Evolutionary conservation across 192 early-diverging fungal species (phyloP).

Genomic region (Coemansia sp.): DNA sequence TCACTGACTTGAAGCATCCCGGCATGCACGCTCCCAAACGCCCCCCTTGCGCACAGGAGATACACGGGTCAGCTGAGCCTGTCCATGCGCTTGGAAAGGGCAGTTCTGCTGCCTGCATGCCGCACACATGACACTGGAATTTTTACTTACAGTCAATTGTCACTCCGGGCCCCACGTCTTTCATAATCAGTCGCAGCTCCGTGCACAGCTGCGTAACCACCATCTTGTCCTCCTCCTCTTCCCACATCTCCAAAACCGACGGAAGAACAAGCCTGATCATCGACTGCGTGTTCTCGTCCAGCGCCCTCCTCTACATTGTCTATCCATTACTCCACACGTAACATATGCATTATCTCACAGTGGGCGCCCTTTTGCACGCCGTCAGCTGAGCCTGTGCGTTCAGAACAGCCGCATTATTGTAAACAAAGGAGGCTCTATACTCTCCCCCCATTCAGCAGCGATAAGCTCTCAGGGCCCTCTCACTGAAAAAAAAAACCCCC

Average conservation of each 20-base stretch:
- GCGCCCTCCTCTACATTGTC: conserved; percentile 53
- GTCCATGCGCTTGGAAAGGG: too few relatives aligned
- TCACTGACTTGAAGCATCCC: conserved; percentile 1
- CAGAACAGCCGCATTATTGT: not conserved
- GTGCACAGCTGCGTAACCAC: conserved; percentile 79
- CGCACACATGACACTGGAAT: too few relatives aligned
- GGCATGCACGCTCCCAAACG: not conserved
- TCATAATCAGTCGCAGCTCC: conserved; percentile 68
- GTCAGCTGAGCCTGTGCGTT: conserved; percentile 9
- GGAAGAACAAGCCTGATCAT: conserved; percentile 71
- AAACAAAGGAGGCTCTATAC: too few relatives aligned
- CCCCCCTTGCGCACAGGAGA: not conserved
- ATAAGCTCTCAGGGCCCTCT: too few relatives aligned
- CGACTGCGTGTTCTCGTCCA: conserved; percentile 72
- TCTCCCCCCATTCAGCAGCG: too few relatives aligned
- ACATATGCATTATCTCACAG: conserved; percentile 6
- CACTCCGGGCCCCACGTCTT: conserved; percentile 69
- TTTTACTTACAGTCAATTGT: conserved; percentile 48
- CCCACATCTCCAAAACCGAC: conserved; percentile 67
- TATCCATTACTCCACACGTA: conserved; percentile 5
- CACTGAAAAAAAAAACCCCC: too few relatives aligned
- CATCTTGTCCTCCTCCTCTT: conserved; percentile 78
- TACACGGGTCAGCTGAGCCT: not conserved
- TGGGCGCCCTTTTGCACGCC: not conserved
- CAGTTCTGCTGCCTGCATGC: too few relatives aligned